These are phyloP conservation scores for Cicer cuneatum DNA, from an alignment of 306 rosid species.

Conservation along the genomic window DNA sequence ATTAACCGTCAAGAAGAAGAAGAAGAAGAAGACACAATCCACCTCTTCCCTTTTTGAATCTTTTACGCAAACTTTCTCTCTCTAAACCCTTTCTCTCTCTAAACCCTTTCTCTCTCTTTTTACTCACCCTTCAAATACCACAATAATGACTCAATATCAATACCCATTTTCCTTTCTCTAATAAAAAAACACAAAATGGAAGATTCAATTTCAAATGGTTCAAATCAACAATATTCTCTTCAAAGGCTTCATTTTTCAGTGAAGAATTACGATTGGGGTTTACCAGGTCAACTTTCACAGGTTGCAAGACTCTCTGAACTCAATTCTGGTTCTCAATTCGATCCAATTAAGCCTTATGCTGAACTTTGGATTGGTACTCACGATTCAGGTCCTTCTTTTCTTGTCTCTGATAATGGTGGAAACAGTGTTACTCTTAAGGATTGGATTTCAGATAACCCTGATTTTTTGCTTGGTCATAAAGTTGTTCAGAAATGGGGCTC, in stretches of 20 bases:
- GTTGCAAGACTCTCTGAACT: slow-evolving; percentile 70
- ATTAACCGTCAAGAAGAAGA: slow-evolving; percentile 1
- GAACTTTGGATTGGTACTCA: slow-evolving; percentile 98
- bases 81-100: slow-evolving; percentile 23
- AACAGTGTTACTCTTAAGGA: slow-evolving; percentile 58
- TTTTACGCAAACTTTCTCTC: slow-evolving; percentile 12
- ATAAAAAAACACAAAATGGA: slow-evolving; percentile 25
- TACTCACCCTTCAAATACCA: slow-evolving; percentile 49
- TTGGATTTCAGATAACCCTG: slow-evolving; percentile 74
- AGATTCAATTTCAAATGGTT: slow-evolving; percentile 11
- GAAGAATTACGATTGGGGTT: slow-evolving; percentile 89
- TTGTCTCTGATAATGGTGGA: slow-evolving; percentile 47
- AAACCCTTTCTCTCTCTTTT: slow-evolving; percentile 44
- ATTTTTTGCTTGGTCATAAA: slow-evolving; percentile 70
- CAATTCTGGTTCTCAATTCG: slow-evolving; percentile 61
- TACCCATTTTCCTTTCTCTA: not conserved
- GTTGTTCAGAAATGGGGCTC: slow-evolving; percentile 76
- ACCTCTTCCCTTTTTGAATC: slow-evolving; percentile 7
- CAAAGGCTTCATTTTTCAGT: slow-evolving; percentile 70
- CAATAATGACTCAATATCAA: slow-evolving; percentile 30
- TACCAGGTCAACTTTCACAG: slow-evolving; percentile 57
- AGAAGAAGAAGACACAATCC: slow-evolving; percentile 9
- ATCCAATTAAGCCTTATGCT: slow-evolving; percentile 69
- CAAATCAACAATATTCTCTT: slow-evolving; percentile 29
- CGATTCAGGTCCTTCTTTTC: slow-evolving; percentile 82